phyloP scores from a whole-genome alignment of 345 rosid genomes.

The Corchorus capsularis region DNA sequence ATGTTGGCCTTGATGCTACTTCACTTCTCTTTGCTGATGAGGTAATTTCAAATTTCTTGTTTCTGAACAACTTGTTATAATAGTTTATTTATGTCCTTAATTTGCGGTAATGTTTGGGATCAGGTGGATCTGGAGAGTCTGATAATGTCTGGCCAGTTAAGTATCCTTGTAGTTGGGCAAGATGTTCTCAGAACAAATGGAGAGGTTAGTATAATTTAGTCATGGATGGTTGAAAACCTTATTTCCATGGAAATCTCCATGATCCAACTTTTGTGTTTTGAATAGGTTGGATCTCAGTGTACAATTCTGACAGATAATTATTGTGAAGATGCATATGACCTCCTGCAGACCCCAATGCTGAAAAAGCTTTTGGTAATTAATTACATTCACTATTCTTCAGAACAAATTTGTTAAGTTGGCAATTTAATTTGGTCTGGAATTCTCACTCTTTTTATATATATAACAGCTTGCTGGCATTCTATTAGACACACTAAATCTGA shows the following conservation, averaged over 20 bases:
- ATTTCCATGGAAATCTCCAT: not conserved
- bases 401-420: not conserved
- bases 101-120: not conserved
- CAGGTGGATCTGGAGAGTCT: conserved; percentile 71
- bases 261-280: not conserved
- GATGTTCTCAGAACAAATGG: conserved; percentile 47
- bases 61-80: not conserved
- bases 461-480: conserved; percentile 74
- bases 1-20: conserved; percentile 53
- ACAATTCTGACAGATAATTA: conserved; percentile 65
- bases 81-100: not conserved
- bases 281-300: conserved; percentile 55
- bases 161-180: conserved; percentile 57
- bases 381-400: not conserved
- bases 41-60: conserved; percentile 31
- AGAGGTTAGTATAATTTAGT: conserved; percentile 40
- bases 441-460: conserved; percentile 28
- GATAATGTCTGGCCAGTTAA: conserved; percentile 51
- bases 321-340: conserved; percentile 72
- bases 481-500: conserved; percentile 57
- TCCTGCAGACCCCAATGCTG: conserved; percentile 49
- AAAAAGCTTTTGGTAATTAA: conserved; percentile 55
- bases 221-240: not conserved
- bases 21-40: conserved; percentile 67
- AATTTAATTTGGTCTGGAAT: not conserved